A percentile compares a stretch with the other conserved stretches of the same genome.
These are phyloP conservation scores for Beauveria rudraprayagi DNA, from an alignment of 2,329 filamentous ascomycete genomes.

Conservation along the genomic window DNA sequence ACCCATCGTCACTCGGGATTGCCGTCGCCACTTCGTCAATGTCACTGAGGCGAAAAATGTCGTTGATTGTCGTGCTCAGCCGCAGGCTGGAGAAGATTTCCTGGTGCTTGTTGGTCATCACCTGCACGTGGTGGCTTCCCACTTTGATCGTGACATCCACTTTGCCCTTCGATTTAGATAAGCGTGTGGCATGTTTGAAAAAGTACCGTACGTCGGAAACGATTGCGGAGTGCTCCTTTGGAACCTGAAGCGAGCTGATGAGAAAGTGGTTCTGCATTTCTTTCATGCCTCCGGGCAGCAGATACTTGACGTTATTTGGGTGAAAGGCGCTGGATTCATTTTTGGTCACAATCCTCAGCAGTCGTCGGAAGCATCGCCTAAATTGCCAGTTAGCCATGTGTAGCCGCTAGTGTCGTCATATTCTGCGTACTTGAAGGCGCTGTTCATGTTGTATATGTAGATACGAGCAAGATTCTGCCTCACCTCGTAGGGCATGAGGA, in stretches of 20 bases:
- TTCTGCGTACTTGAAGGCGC: conserved; percentile 47
- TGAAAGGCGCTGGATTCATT: conserved; percentile 54
- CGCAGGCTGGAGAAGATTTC: conserved; percentile 56
- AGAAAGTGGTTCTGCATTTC: conserved; percentile 61
- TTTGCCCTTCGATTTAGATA: conserved; percentile 63
- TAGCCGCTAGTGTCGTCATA: background rate
- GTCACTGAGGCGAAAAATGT: conserved; percentile 60
- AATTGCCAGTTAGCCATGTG: background rate
- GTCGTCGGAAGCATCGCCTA: conserved; percentile 55
- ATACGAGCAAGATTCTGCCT: conserved; percentile 50
- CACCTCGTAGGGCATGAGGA: conserved; percentile 54
- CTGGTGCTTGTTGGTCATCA: conserved; percentile 61
- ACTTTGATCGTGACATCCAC: conserved; percentile 63
- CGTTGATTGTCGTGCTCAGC: conserved; percentile 57
- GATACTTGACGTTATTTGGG: conserved; percentile 57
- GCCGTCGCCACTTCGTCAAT: conserved; percentile 59
- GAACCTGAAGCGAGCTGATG: conserved; percentile 56
- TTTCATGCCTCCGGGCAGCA: conserved; percentile 56
- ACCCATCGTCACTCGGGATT: conserved; percentile 58
- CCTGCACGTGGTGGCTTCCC: conserved; percentile 61
- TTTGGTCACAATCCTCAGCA: conserved; percentile 53
- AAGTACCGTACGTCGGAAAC: conserved; percentile 58
- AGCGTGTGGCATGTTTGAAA: conserved; percentile 55
- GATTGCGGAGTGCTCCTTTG: conserved; percentile 62
- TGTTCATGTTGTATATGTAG: conserved; percentile 69